These are phyloP conservation scores for Angomonas deanei DNA, from an alignment of 208 protist genomes.

Conservation along the genomic window DNA sequence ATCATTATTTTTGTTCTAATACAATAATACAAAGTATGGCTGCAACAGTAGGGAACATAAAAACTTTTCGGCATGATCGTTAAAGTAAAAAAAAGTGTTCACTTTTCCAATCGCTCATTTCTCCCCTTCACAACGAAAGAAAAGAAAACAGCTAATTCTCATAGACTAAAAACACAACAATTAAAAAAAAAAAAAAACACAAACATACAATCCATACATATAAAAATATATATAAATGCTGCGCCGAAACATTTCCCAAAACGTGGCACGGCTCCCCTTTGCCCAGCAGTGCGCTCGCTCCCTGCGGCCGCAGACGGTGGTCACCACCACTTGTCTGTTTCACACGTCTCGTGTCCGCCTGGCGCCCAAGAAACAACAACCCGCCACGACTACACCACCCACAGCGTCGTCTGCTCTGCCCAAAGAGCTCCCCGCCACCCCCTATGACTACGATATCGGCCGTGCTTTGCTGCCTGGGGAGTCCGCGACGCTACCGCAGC, in stretches of 20 bases:
- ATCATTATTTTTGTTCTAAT: constrained; percentile 4
- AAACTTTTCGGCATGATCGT: not conserved
- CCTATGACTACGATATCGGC: constrained; percentile 15
- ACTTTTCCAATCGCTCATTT: too few species aligned
- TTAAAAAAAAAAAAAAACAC: constrained; percentile 3
- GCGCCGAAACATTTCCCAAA: too few species aligned
- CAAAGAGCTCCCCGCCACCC: not conserved
- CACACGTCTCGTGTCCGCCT: constrained; percentile 8
- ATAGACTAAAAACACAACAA: not conserved
- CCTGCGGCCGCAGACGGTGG: too few species aligned
- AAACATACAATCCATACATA: too few species aligned
- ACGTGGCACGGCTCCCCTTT: too few species aligned
- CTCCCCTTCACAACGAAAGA: too few species aligned
- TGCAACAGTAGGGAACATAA: too few species aligned
- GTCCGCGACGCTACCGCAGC: constrained; percentile 21
- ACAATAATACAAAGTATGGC: constrained; percentile 1
- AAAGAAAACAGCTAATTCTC: not conserved
- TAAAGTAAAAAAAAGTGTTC: not conserved
- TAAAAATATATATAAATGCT: too few species aligned
- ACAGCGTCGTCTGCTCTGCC: not conserved
- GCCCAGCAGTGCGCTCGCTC: too few species aligned
- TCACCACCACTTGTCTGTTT: constrained; percentile 10
- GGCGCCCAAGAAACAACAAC: not conserved
- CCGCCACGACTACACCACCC: not conserved
- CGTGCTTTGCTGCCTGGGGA: constrained; percentile 10